Base-by-base conservation (phyloP, 2,329 filamentous ascomycete genomes). In the Pseudogymnoascus sp. region DNA sequence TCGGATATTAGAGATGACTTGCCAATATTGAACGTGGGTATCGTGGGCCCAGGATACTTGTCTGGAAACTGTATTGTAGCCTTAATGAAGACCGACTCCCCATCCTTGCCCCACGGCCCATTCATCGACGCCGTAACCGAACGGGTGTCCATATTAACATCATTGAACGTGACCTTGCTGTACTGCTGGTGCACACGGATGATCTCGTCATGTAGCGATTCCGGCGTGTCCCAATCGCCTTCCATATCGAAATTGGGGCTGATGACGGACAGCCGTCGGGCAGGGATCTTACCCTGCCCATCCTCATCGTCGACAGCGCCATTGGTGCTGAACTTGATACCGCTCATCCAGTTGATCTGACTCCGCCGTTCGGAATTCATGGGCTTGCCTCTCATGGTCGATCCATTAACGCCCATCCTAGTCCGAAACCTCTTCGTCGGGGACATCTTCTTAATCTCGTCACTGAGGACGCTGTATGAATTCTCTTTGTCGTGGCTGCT, bases 341-440 rank as follows among this genome's bases (percentile, higher is more conserved):
- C 85, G 70, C 84, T 87, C 83, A 89, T 88, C 86, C 86, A 89
- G 12, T 83, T 84, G 62, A 89, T 85, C 66, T 88, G 85, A 22
- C 69, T 84, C 66, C 87, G 84, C 28, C 68, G 74, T 53, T 71
- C 69, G 0, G 60, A 46, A 12, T 46, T 26, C 46, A 68, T 70
- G 14, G 70, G 68, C 37, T 72, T 73, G n/a, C 66, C 66, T 65
- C 69, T 71, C 71, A 73, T 71, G n/a, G 67, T 67, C 37, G 72
- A 67, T 33, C 61, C 63, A 40, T 46, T 35, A 5, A 40, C 19
- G 12, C 38, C 46, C 46, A 69, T 67, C 62, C 72, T 69, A 33
- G 63, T 67, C 40, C 66, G 66, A 14, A 62, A 62, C 28, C 64
- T 62, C 53, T 69, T 66, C 62, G 78, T 76, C 1, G 79, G 74